These are phyloP conservation scores for Quercus tomentella DNA, from an alignment of 331 rosid species.

Conservation along the genomic window DNA sequence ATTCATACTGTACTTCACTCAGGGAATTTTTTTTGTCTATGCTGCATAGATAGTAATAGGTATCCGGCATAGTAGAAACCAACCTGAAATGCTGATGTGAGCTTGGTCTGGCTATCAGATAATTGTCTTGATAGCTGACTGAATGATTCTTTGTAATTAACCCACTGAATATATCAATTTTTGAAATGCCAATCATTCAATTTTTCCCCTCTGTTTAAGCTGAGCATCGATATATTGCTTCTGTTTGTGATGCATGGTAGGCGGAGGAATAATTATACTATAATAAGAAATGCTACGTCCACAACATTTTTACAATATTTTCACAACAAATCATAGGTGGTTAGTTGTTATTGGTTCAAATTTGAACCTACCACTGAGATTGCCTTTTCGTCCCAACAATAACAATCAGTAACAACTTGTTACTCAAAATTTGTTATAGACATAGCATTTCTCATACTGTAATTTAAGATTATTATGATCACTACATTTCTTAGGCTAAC, in stretches of 20 bases:
- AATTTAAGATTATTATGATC: too few species aligned
- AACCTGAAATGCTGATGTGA: not conserved
- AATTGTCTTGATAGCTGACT: not conserved
- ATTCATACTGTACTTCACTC: slow-evolving; percentile 13
- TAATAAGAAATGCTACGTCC: fast-evolving
- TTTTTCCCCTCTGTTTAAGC: not conserved
- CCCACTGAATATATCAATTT: not conserved
- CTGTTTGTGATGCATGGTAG: too few species aligned
- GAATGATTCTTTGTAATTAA: not conserved
- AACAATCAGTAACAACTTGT: too few species aligned
- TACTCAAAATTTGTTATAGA: too few species aligned
- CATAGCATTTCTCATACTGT: too few species aligned
- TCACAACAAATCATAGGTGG: too few species aligned
- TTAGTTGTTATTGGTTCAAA: too few species aligned
- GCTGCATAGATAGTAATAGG: slow-evolving; percentile 3
- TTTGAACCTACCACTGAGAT: too few species aligned
- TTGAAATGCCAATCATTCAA: not conserved
- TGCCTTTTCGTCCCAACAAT: fast-evolving
- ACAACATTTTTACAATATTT: too few species aligned
- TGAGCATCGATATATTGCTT: too few species aligned
- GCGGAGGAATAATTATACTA: too few species aligned
- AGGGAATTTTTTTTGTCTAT: not conserved
- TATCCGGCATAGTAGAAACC: not conserved
- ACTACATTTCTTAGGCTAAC: too few species aligned
- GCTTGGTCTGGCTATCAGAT: not conserved